Evolutionary conservation across 2,329 filamentous ascomycete species (phyloP).

Genomic region (Sporothrix variecibatus): DNA sequence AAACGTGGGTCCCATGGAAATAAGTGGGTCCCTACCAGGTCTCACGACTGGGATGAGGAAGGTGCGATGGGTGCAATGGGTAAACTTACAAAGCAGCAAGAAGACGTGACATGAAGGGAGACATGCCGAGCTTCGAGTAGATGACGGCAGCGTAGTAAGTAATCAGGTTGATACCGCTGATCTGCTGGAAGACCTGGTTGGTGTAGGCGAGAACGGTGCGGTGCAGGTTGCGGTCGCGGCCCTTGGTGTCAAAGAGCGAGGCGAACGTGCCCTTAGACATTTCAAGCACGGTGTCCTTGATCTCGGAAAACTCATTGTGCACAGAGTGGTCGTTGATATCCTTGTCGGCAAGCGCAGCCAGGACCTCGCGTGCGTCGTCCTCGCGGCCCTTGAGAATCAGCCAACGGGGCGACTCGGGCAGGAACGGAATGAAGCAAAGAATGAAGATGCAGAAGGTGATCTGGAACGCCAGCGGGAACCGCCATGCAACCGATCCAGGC

Average conservation of each 20-base stretch:
- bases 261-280: conserved; percentile 34
- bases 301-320: conserved; percentile 53
- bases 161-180: conserved; percentile 34
- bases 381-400: conserved; percentile 47
- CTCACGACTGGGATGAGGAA: too few relatives aligned
- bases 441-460: conserved; percentile 62
- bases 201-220: conserved; percentile 32
- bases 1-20: not conserved
- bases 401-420: conserved; percentile 56
- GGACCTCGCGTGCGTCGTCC: conserved; percentile 47
- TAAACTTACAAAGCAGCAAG: conserved; percentile 28
- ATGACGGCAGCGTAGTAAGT: conserved; percentile 33
- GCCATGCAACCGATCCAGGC: conserved; percentile 54
- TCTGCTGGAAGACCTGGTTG: conserved; percentile 47
- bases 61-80: not conserved
- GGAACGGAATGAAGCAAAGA: conserved; percentile 51
- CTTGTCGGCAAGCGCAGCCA: conserved; percentile 44
- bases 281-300: conserved; percentile 69
- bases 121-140: conserved; percentile 31
- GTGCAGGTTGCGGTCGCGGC: conserved; percentile 32
- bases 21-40: too few relatives aligned
- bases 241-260: conserved; percentile 31
- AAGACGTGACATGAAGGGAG: conserved; percentile 28
- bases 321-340: conserved; percentile 54
- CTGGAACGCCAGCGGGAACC: conserved; percentile 62